Base-by-base conservation (phyloP, 805 yeast genomes). In the Candida sithepensis region DNA sequence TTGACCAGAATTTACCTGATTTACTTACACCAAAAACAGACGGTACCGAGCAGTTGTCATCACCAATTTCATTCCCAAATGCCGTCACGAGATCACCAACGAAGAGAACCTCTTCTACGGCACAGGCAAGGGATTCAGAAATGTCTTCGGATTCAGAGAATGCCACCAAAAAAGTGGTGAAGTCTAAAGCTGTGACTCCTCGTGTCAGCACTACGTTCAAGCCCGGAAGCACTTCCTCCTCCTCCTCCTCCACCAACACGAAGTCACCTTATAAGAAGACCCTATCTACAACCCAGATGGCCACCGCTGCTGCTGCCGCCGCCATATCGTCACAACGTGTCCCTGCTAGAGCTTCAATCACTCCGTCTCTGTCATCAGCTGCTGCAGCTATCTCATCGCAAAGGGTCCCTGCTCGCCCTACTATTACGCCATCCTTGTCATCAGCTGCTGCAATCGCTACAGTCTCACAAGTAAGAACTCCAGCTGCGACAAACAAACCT, bases 231-330 rank as follows among this genome's bases (percentile, higher is more conserved):
- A n/a, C n/a, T n/a, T n/a, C n/a, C n/a, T n/a, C n/a, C n/a, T n/a
- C n/a, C n/a, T n/a, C n/a, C 34, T 19, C 30, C 41, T 30, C 12
- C 30, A 26, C 30, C 30, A 8, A 26, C 30, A 13, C 50, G 1
- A 18, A 24, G 4, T 14, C 34, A 12, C 50, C 46, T 19, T 12
- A 41, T 20, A 50, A 50, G 33, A 58, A 58, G 45, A 43, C 55
- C 9, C 46, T 56, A 14, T 47, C 59, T 12, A 53, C 58, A 6
- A 44, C 56, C 6, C 62, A 59, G 36, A 59, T 59, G 64, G 64
- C 64, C 20, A 57, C 62, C 19, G 64, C 64, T 5, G 64, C 64
- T 8, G 64, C 64, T 2, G 64, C 62, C 3, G 63, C 63, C 9
- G 60, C 64, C 20, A 32, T 57, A 8, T 53, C 61, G 4, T 45